phyloP scores from a whole-genome alignment of 345 rosid species.

The Salix caprea region DNA sequence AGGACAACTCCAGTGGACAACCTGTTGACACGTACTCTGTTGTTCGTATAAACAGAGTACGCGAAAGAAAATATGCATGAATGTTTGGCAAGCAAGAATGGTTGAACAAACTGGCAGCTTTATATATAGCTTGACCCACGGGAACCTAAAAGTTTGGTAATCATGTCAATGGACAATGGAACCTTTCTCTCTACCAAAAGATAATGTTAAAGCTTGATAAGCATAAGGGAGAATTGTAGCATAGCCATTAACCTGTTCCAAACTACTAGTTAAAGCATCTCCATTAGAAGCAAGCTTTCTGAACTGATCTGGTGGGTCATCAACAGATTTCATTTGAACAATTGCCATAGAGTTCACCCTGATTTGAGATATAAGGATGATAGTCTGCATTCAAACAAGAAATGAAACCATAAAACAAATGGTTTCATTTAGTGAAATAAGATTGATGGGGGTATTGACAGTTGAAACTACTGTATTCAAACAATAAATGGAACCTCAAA shows the following conservation, averaged over 20 bases:
- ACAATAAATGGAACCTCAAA: not conserved
- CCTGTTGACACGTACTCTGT: constrained; percentile 56
- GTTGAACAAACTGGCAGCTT: constrained; percentile 70
- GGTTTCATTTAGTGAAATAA: not conserved
- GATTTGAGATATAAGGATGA: constrained; percentile 66
- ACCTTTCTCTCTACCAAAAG: not conserved
- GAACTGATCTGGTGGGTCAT: constrained; percentile 32
- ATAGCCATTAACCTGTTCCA: constrained; percentile 64
- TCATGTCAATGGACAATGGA: not conserved
- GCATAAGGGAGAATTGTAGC: not conserved
- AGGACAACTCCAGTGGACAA: constrained; percentile 73
- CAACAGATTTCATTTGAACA: constrained; percentile 57
- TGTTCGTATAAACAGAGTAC: constrained; percentile 54
- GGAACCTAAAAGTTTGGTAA: constrained; percentile 36
- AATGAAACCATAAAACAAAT: not conserved
- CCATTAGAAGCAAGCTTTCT: constrained; percentile 27
- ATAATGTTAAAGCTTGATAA: too few species aligned
- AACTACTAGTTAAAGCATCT: constrained; percentile 38
- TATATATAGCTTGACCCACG: constrained; percentile 78
- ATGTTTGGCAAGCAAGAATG: constrained; percentile 89
- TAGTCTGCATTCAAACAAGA: constrained; percentile 44
- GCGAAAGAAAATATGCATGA: constrained; percentile 81
- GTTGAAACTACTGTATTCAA: not conserved
- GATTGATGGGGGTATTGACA: too few species aligned
- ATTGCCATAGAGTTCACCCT: constrained; percentile 77